Conservation (phyloP, 164 flowering plant genomes). For the Protea cynaroides region DNA sequence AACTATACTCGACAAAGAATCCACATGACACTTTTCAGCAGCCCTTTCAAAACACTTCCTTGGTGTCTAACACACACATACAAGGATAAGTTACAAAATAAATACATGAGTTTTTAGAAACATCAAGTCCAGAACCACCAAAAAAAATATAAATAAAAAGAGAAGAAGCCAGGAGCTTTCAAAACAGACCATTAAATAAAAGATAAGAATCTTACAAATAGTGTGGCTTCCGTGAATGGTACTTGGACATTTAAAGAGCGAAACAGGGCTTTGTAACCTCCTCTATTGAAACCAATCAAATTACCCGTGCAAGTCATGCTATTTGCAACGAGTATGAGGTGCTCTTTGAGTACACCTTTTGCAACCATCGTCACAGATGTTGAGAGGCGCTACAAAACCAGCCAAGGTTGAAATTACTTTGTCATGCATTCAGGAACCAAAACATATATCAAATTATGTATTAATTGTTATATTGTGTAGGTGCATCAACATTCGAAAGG, state of each 20-base stretch:
- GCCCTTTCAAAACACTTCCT: slow-evolving; percentile 88
- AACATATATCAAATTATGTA: too few species aligned
- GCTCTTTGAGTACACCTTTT: slow-evolving; percentile 86
- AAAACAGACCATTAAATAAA: neutral
- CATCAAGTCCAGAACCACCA: neutral
- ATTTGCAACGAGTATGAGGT: slow-evolving; percentile 70
- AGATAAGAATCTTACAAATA: slow-evolving; percentile 48
- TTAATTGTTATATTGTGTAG: too few species aligned
- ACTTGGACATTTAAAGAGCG: slow-evolving; percentile 66
- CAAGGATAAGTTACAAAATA: slow-evolving; percentile 1
- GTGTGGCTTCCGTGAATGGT: slow-evolving; percentile 91
- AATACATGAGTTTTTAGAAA: neutral
- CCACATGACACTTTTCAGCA: slow-evolving; percentile 75
- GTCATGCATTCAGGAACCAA: too few species aligned
- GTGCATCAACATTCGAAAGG: too few species aligned
- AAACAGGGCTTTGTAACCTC: slow-evolving; percentile 76
- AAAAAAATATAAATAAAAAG: too few species aligned
- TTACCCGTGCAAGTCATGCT: slow-evolving; percentile 85
- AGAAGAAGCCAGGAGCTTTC: neutral
- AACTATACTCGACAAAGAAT: slow-evolving; percentile 70
- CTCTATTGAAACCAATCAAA: slow-evolving; percentile 72
- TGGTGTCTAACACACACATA: slow-evolving; percentile 46
- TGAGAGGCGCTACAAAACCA: slow-evolving; percentile 67
- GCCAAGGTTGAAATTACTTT: neutral
- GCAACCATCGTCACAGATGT: slow-evolving; percentile 68